Conservation (phyloP, 2,329 filamentous ascomycete genomes). For the Arthroderma sp. region DNA sequence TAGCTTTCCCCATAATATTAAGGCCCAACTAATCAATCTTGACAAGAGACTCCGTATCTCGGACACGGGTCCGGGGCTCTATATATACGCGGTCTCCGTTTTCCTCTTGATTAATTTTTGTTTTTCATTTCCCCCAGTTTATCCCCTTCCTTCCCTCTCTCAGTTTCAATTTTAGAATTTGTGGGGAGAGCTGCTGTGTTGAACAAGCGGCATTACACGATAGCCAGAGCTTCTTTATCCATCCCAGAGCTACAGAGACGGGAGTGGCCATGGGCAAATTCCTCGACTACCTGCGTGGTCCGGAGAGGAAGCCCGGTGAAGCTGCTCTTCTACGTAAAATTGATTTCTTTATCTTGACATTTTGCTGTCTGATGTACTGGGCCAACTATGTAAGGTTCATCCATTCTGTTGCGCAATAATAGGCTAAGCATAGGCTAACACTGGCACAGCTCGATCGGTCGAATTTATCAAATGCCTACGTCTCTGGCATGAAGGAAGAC, state of each 20-base stretch:
- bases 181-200: no score
- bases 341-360: slow-evolving; percentile 35
- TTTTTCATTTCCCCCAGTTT: neutral
- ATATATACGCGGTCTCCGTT: no score
- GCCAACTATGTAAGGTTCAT: slow-evolving; percentile 23
- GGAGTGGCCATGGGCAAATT: slow-evolving; percentile 7
- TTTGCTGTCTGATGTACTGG: slow-evolving; percentile 35
- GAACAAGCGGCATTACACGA: no score
- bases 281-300: slow-evolving; percentile 10
- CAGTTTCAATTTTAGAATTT: neutral
- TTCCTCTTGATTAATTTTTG: neutral
- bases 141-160: neutral
- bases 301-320: slow-evolving; percentile 10
- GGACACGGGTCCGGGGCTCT: no score
- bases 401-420: neutral
- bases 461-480: slow-evolving; percentile 32
- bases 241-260: no score
- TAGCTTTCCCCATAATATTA: no score
- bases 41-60: no score
- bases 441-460: slow-evolving; percentile 23
- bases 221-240: no score
- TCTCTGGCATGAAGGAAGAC: slow-evolving; percentile 26
- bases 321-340: slow-evolving; percentile 34
- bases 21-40: no score
- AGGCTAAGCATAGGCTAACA: neutral